Evolutionary conservation across 345 rosid species (phyloP).

Genomic region (Rhizophora mangle): DNA sequence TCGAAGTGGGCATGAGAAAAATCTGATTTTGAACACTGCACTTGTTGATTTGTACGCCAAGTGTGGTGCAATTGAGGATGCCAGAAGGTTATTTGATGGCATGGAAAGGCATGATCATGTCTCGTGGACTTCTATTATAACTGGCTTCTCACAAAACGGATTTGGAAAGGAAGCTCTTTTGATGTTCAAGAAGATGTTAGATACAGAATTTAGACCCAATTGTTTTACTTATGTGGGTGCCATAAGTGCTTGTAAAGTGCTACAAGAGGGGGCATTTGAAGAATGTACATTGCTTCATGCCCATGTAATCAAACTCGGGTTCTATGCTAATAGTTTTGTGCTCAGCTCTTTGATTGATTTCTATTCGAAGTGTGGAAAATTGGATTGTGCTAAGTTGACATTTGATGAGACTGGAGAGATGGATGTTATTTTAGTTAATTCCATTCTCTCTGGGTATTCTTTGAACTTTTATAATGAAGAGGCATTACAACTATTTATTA

Average conservation of each 20-base stretch:
- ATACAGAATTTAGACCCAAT: no score
- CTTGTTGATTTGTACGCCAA: constrained; percentile 28
- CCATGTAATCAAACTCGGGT: neutral
- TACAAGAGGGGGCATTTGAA: no score
- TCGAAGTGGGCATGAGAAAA: constrained; percentile 13
- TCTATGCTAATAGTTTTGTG: constrained; percentile 7
- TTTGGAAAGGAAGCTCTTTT: constrained; percentile 18
- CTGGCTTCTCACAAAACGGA: constrained; percentile 28
- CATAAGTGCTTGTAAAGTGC: no score
- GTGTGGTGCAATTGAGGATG: constrained; percentile 15
- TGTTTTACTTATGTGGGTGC: no score
- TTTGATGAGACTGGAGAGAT: no score
- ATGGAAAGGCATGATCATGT: constrained; percentile 27
- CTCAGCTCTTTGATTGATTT: constrained; percentile 1
- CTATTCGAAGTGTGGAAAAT: no score
- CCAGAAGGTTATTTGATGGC: constrained; percentile 20
- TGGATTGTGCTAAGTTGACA: no score
- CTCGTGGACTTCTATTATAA: constrained; percentile 26
- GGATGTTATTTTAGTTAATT: no score
- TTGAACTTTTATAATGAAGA: no score
- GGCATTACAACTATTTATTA: no score
- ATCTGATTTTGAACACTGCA: constrained; percentile 25
- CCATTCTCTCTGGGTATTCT: no score
- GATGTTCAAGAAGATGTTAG: constrained; percentile 22
- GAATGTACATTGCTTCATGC: no score